Evolutionary conservation across 2,329 filamentous ascomycete genomes (phyloP).

Genomic region (Tolypocladium amazonense): DNA sequence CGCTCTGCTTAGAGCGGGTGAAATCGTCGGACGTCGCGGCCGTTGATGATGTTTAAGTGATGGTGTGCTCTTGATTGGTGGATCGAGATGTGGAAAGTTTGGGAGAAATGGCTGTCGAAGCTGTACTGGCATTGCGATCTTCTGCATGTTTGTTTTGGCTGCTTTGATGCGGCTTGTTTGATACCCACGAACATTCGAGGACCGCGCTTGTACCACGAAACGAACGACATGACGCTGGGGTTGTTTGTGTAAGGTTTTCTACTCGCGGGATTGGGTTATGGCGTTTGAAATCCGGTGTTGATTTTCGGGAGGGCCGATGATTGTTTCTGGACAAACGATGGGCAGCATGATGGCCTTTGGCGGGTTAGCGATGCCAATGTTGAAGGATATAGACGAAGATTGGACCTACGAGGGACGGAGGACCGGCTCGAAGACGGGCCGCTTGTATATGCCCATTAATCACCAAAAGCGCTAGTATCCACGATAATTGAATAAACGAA

Average conservation of each 20-base stretch:
- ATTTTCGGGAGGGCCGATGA: not conserved
- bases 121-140: not conserved
- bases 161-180: not conserved
- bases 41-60: slow-evolving; percentile 1
- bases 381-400: not conserved
- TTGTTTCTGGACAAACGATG: not conserved
- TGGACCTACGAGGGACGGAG: not conserved
- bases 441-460: not conserved
- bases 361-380: not conserved
- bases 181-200: slow-evolving; percentile 2
- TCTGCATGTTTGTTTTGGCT: slow-evolving; percentile 1
- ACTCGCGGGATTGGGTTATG: not conserved
- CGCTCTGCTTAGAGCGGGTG: slow-evolving; percentile 46
- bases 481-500: not conserved
- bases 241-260: not conserved
- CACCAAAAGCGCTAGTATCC: not conserved
- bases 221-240: not conserved
- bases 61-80: not conserved
- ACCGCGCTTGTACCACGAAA: not conserved
- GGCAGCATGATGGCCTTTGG: not conserved
- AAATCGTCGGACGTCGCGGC: slow-evolving; percentile 41
- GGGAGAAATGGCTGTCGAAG: not conserved
- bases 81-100: not conserved
- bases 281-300: not conserved
- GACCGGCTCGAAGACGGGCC: not conserved